Conservation (phyloP, 306 rosid species). For the Quercus cerris region DNA sequence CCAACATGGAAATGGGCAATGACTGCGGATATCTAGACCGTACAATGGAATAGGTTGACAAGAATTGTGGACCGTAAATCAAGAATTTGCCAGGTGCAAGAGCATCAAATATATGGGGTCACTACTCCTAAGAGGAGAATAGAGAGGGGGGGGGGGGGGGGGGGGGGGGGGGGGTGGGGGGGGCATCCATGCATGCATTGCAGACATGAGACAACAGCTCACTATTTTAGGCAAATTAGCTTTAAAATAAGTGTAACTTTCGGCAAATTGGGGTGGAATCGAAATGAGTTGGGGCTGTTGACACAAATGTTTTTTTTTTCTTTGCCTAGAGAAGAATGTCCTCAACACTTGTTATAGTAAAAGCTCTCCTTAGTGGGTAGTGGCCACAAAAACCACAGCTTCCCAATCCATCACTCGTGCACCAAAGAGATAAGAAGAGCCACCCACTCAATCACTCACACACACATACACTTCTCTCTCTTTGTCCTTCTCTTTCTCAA, state of each 20-base stretch:
- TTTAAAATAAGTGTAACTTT: background rate
- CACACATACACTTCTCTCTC: too few relatives aligned
- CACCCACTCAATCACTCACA: slow-evolving; percentile 18
- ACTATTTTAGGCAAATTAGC: background rate
- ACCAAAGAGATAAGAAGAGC: slow-evolving; percentile 23
- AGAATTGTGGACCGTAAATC: background rate
- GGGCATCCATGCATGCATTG: too few relatives aligned
- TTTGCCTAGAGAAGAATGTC: slow-evolving; percentile 34
- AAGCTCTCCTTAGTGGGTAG: slow-evolving; percentile 27
- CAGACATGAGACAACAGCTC: background rate
- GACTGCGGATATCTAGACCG: background rate
- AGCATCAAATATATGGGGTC: background rate
- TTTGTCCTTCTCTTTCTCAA: too few relatives aligned
- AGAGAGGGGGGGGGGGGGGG: background rate
- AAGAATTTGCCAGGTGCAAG: background rate
- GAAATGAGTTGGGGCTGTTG: background rate
- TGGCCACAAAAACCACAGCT: background rate
- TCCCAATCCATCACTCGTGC: slow-evolving; percentile 3
- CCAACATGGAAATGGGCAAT: background rate
- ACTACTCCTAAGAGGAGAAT: background rate
- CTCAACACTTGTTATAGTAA: slow-evolving; percentile 28
- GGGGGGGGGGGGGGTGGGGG: too few relatives aligned
- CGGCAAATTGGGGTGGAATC: background rate
- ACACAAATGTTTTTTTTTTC: slow-evolving; percentile 21
- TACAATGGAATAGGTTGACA: background rate